phyloP scores from a whole-genome alignment of 2,329 filamentous ascomycete genomes.

The Claviceps sp. region DNA sequence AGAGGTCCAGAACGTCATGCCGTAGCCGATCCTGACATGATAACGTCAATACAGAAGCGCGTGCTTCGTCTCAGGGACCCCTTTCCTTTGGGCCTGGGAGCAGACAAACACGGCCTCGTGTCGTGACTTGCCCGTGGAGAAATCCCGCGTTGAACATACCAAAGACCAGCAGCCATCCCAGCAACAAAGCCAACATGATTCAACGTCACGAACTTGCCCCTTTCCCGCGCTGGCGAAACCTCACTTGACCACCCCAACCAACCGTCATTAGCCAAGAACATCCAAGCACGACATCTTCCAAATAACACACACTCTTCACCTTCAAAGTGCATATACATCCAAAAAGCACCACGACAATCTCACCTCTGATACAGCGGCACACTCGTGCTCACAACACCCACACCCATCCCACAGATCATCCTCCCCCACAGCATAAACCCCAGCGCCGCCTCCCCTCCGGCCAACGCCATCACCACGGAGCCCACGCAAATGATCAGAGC shows the following conservation, averaged over 20 bases:
- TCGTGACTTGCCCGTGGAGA: too few species aligned
- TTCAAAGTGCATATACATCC: background rate
- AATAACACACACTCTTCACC: too few species aligned
- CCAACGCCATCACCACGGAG: constrained; percentile 32
- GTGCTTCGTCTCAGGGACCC: background rate
- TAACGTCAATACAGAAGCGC: background rate
- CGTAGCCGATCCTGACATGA: constrained; percentile 38
- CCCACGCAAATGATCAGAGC: constrained; percentile 34
- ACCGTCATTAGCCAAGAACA: too few species aligned
- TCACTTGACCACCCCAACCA: constrained; percentile 24
- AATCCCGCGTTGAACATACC: constrained; percentile 22
- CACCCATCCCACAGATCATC: constrained; percentile 37
- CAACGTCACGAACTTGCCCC: constrained; percentile 43
- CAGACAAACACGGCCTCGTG: background rate
- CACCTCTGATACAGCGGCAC: constrained; percentile 40
- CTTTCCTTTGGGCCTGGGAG: background rate
- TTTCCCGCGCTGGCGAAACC: constrained; percentile 37
- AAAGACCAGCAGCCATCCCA: constrained; percentile 40
- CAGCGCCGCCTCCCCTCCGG: constrained; percentile 26
- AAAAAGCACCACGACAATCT: background rate
- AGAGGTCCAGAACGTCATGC: constrained; percentile 37
- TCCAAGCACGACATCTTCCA: too few species aligned
- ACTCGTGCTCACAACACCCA: constrained; percentile 40
- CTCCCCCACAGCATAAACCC: constrained; percentile 37
- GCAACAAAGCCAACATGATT: constrained; percentile 46